These are phyloP conservation scores for Trapa incisa DNA, from an alignment of 345 rosid genomes.

Conservation along the genomic window DNA sequence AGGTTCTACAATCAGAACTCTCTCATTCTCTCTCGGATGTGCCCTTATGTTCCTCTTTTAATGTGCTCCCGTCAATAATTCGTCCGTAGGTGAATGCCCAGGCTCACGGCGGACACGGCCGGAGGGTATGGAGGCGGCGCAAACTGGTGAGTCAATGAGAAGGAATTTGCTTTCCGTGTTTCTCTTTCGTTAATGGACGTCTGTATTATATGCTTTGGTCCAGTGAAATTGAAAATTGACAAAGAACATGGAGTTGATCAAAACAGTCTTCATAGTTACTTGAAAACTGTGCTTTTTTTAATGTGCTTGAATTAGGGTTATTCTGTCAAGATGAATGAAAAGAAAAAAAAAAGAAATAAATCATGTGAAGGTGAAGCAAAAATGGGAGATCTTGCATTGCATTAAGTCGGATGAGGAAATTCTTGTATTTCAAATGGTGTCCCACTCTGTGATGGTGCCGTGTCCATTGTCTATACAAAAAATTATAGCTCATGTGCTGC, in stretches of 20 bases:
- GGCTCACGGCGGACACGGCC: constrained; percentile 29
- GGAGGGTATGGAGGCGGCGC: constrained; percentile 68
- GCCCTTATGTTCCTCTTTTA: too few relatives aligned
- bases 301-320: background rate
- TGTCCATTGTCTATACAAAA: background rate
- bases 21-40: background rate
- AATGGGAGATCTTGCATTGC: background rate
- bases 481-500: background rate
- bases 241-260: too few relatives aligned
- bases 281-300: background rate
- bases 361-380: background rate
- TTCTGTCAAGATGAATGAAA: background rate
- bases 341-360: background rate
- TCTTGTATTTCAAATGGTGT: background rate
- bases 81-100: constrained; percentile 27
- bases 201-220: background rate
- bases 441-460: background rate
- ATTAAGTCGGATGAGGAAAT: background rate
- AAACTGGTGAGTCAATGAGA: constrained; percentile 33
- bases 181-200: background rate
- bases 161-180: background rate
- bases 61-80: background rate
- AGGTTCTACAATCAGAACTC: constrained; percentile 16
- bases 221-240: too few relatives aligned
- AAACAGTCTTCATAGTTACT: background rate